phyloP scores from a whole-genome alignment of 345 rosid genomes.

The Eucalyptus dawsonii region DNA sequence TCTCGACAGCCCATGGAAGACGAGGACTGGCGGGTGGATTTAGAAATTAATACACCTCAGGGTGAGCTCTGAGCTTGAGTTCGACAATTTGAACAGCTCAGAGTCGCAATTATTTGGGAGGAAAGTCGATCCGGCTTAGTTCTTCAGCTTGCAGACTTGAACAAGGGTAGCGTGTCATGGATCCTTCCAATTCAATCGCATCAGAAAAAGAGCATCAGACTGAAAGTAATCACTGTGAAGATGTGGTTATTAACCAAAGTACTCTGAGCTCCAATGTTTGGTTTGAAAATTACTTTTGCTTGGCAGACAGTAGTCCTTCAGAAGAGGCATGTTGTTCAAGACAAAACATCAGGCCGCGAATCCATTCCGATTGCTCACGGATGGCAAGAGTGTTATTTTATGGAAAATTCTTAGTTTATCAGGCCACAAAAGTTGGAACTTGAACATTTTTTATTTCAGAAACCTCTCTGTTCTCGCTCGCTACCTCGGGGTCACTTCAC shows the following conservation, averaged over 20 bases:
- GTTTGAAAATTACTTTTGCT: background rate
- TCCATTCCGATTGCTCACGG: background rate
- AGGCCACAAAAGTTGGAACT: no score
- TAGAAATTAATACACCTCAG: conserved; percentile 23
- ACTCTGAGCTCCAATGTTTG: background rate
- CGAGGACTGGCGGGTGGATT: conserved; percentile 57
- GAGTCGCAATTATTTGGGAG: background rate
- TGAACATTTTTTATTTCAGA: no score
- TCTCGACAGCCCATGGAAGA: background rate
- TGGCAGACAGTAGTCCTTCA: background rate
- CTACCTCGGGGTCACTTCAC: no score
- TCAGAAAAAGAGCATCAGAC: background rate
- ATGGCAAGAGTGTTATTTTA: background rate
- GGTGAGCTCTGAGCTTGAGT: background rate
- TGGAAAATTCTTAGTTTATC: background rate
- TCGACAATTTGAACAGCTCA: background rate
- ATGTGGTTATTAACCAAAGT: background rate
- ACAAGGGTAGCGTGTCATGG: background rate
- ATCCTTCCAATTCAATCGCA: background rate
- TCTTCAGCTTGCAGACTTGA: no score
- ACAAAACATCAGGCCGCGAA: background rate
- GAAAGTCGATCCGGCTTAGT: background rate
- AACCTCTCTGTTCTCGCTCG: no score
- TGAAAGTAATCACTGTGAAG: background rate
- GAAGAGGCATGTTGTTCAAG: background rate